Evolutionary conservation across 139 green algal species (phyloP), one percentile per base, ranked within the genome.

Genomic region (Tetradesmus obliquus): DNA sequence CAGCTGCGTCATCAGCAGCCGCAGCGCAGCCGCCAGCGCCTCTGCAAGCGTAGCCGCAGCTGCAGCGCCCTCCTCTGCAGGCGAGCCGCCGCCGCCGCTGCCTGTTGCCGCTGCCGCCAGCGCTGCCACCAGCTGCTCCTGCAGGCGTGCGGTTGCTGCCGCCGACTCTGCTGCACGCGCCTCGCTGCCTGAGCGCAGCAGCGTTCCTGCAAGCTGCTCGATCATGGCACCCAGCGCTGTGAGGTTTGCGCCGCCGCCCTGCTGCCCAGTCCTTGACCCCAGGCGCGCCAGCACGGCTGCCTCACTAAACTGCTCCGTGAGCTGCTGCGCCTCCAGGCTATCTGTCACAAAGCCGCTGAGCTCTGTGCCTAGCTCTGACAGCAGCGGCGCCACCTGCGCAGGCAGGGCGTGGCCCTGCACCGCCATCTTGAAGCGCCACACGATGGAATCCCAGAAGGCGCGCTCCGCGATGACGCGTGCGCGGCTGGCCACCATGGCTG

Each of bases 371-470:
- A 96, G 88, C 58, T 96, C 93, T 1, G 89, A 55, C 60, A 97
- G 90, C 60, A 97, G 90, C 2, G n/a, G 88, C 4, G 89, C 92
- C 72, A 96, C 86, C 60, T 91, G 80, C 13, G 91, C 54, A 45
- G 88, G 76, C 84, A 91, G 55, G 17, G 19, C 79, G 10, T 87
- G 91, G 53, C 69, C 89, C 20, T 84, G 55, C 7, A 79, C 57
- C n/a, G 66, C 87, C 58, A 20, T 92, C 32, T 74, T 79, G 55
- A 92, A 85, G 54, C 89, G 89, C 89, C 89, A 92, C 4, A 79
- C 74, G 9, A 96, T 90, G 45, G 82, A 91, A 91, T 97, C 96
- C 97, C 97, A 98, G 85, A 98, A 97, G 10, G 94, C 97, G 3
- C 84, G 87, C 91, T 98, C 97, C 3, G 96, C 96, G 22, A 98